Evolutionary conservation across 768 basidiomycete genomes (phyloP), one percentile per base, ranked within the genome.

Genomic region (Rossbeevera mucosa): DNA sequence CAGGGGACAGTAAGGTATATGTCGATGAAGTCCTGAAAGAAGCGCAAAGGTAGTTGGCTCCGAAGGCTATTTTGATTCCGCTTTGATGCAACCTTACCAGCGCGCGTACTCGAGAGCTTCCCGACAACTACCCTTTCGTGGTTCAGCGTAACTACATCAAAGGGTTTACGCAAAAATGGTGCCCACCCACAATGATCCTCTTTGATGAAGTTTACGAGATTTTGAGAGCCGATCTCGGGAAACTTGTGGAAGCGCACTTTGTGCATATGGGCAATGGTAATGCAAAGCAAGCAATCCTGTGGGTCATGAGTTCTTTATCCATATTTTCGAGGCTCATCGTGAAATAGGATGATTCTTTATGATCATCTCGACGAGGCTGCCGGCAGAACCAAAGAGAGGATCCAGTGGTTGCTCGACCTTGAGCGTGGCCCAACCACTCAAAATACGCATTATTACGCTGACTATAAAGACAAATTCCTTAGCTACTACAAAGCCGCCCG

Each of bases 91-190:
- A 31, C 47, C 24, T 14, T 38, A 47, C 12, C 51, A 90, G 88
- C 20, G 80, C 87, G 1, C 76, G 82, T 4, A 83, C 86, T 1
- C 79, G 88, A 1, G 86, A 89, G 58, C 74, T 89, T 0, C 86
- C 86, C 0, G 82, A 79, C 13, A 76, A 78, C 53, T 85, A 80
- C 53, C 86, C 86, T 0, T 88, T 83, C 53, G 70, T 81, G 0
- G 81, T 88, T 0, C 79, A 81, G 44, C 64, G 73, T 9, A 60
- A 64, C 0, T 83, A 78, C 53, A 83, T 89, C 47, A 48, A 59
- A 2, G 51, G 64, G 0, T 63, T 81, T 29, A 73, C 78, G 4
- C 30, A 58, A 13, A 59, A 77, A 44, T 88, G 86, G 87, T 44
- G 51, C 0, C 40, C 36, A 0, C 87, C 85, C 0, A 70, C 81